phyloP scores from a whole-genome alignment of 2,329 filamentous ascomycete genomes.

The Raffaelea arxii region DNA sequence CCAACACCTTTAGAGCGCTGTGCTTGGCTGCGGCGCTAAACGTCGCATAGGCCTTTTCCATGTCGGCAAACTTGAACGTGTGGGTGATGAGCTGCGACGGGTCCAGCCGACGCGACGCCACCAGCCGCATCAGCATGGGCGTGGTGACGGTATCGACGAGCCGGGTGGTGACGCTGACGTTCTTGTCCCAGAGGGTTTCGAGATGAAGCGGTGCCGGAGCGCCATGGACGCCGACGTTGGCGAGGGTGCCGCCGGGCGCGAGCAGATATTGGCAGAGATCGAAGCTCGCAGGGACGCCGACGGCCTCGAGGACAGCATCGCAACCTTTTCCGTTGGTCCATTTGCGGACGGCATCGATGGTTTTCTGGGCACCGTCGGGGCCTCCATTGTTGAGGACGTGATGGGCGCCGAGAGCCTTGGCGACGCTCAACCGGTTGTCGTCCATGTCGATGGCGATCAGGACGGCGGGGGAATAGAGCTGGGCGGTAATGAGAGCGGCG shows the following conservation, averaged over 20 bases:
- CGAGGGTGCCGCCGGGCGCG: conserved; percentile 41
- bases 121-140: conserved; percentile 37
- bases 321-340: conserved; percentile 42
- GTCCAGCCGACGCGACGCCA: conserved; percentile 29
- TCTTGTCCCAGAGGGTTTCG: conserved; percentile 43
- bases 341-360: conserved; percentile 25
- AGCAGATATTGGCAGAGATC: conserved; percentile 43
- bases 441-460: conserved; percentile 44
- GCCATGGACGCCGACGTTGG: conserved; percentile 50
- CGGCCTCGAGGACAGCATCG: conserved; percentile 49
- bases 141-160: conserved; percentile 37
- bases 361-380: conserved; percentile 10
- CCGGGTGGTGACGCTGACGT: conserved; percentile 39
- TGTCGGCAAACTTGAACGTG: conserved; percentile 30
- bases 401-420: conserved; percentile 37
- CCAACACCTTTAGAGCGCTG: conserved; percentile 32
- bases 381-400: conserved; percentile 30
- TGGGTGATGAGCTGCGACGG: conserved; percentile 35
- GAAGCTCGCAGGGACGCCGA: conserved; percentile 43
- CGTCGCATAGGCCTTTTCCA: conserved; percentile 32
- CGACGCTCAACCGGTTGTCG: conserved; percentile 33
- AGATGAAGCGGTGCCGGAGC: conserved; percentile 40
- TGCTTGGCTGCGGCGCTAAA: conserved; percentile 31
- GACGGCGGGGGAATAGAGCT: conserved; percentile 41
- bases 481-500: conserved; percentile 42